A percentile compares a stretch with the other conserved stretches of the same genome.
phyloP scores from a whole-genome alignment of 2,329 filamentous ascomycete species.

The Colletotrichum viniferum region DNA sequence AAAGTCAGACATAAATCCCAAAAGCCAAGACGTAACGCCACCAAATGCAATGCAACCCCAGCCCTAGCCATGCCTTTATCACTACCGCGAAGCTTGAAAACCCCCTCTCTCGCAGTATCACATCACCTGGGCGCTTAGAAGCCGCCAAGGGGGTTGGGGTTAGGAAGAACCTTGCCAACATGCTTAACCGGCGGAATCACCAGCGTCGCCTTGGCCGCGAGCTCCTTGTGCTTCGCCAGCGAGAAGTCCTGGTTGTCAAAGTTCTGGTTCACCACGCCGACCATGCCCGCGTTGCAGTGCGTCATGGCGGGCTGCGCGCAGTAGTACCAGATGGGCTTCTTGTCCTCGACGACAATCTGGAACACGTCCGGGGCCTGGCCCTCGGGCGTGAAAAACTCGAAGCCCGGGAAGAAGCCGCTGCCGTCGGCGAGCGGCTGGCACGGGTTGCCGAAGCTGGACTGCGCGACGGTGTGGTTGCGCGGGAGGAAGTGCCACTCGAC shows the following conservation, averaged over 20 bases:
- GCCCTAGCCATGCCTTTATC: accelerated
- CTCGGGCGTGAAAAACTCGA: constrained; percentile 41
- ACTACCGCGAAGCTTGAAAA: background rate
- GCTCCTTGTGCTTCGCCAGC: constrained; percentile 38
- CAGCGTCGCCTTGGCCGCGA: constrained; percentile 34
- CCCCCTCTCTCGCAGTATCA: background rate
- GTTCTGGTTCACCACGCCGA: constrained; percentile 53
- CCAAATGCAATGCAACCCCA: background rate
- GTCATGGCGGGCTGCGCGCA: constrained; percentile 39
- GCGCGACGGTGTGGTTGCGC: constrained; percentile 52
- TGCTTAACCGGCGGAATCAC: constrained; percentile 35
- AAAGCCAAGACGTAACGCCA: background rate
- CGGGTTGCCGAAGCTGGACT: constrained; percentile 46
- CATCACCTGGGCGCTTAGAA: constrained; percentile 24
- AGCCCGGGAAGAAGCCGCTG: constrained; percentile 50
- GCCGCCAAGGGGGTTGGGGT: constrained; percentile 45
- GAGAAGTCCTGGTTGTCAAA: constrained; percentile 41
- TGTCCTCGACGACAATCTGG: constrained; percentile 45
- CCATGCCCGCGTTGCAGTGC: constrained; percentile 56
- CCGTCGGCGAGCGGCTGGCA: constrained; percentile 43
- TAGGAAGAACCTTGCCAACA: constrained; percentile 41
- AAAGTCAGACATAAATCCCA: background rate
- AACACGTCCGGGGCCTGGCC: constrained; percentile 46
- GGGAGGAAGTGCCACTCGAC: constrained; percentile 62
- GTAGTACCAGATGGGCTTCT: constrained; percentile 45